These are phyloP conservation scores for Aspergillus intermedius DNA, from an alignment of 2,329 filamentous ascomycete species.

Conservation along the genomic window DNA sequence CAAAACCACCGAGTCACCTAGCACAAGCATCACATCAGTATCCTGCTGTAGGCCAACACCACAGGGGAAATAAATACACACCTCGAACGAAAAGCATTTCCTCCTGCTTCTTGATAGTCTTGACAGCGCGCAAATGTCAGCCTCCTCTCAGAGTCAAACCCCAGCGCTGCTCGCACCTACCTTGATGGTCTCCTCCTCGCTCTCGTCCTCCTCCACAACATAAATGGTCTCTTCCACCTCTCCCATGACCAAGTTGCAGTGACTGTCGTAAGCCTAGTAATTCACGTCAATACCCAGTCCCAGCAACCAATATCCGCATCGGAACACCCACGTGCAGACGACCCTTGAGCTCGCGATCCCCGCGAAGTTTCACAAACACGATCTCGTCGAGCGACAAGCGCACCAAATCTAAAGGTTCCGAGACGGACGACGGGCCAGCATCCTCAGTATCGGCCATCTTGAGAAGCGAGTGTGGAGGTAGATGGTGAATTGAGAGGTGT, in stretches of 20 bases:
- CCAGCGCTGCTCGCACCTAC: constrained; percentile 37
- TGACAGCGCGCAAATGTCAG: background rate
- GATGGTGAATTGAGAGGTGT: background rate
- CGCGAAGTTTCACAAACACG: constrained; percentile 93
- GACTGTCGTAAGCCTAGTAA: constrained; percentile 86
- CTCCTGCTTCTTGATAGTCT: constrained; percentile 94
- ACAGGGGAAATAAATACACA: constrained; percentile 37
- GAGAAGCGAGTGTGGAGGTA: background rate
- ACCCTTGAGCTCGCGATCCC: constrained; percentile 91
- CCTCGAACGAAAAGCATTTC: constrained; percentile 99
- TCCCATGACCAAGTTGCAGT: constrained; percentile 93
- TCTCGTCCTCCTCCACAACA: constrained; percentile 78
- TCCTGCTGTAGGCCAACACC: constrained; percentile 7
- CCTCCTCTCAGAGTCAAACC: background rate
- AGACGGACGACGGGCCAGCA: constrained; percentile 60
- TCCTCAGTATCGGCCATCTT: constrained; percentile 79
- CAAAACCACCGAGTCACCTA: constrained; percentile 67
- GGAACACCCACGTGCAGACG: constrained; percentile 72
- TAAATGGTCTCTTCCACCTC: constrained; percentile 98
- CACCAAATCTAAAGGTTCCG: constrained; percentile 93
- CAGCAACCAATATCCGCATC: background rate
- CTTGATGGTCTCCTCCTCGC: constrained; percentile 66
- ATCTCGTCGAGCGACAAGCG: constrained; percentile 90
- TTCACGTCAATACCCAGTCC: constrained; percentile 12
- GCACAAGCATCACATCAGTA: constrained; percentile 20